Evolutionary conservation across 2,329 filamentous ascomycete genomes (phyloP), one percentile per base, ranked within the genome.

Genomic region (Pyrenophora seminiperda): DNA sequence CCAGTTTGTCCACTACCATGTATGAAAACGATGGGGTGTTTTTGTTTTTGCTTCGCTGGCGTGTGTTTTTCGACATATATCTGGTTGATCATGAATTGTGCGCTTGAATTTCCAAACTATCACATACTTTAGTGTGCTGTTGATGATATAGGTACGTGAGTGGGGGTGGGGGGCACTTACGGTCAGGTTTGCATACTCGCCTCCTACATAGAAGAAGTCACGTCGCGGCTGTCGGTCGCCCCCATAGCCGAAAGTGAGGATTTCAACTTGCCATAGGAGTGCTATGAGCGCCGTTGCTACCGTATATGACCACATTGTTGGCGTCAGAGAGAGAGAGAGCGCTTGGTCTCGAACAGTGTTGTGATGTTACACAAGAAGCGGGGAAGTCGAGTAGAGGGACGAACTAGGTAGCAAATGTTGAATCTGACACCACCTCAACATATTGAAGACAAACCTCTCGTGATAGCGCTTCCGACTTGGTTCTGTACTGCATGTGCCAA

Each of bases 21-120:
- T n/a, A 70, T 62, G 39, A 71, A 66, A n/a, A 70, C 52, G 10
- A 73, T 58, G 7, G 68, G 62, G 22, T 47, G 22, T 14, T 43
- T 6, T 32, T 54, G 41, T 4, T 50, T 54, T n/a, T 42, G 17
- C 9, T 33, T 19, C 7, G 31, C 7, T 10, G 57, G 59, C 5
- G 48, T 59, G 18, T 69, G 54, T 36, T 68, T 69, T 14, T 72
- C 47, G 1, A 46, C 41, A 9, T 50, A 50, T 13, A 50, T 49
- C 14, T 53, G 45, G 18, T 44, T 53, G 6, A 48, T n/a, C 44
- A 50, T 50, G n/a, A 40, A 50, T 7, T 46, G 41, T 15, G 41
- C 47, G 1, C 29, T 46, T 0, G 30, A 19, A 2, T 33, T 50
- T 10, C 34, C 47, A 4, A 45, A 1, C 47, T 50, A 15, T n/a